phyloP scores from a whole-genome alignment of 1,284 basidiomycete genomes.

The Ceratobasidium papillatum region DNA sequence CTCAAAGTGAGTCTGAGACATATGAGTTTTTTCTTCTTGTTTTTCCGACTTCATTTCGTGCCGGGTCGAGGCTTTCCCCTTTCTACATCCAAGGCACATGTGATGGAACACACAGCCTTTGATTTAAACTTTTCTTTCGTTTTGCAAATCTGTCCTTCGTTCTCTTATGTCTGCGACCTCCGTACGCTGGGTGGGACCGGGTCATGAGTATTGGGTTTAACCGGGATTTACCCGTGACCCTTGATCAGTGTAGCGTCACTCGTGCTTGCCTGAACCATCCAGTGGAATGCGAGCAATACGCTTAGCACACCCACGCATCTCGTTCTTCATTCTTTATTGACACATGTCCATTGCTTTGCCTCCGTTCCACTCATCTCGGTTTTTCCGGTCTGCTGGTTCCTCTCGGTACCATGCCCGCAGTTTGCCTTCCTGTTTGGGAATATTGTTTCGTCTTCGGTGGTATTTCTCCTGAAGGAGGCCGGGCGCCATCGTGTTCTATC shows the following conservation, averaged over 20 bases:
- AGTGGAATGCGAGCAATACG: slow-evolving; percentile 17
- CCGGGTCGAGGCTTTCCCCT: neutral
- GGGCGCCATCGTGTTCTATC: slow-evolving; percentile 33
- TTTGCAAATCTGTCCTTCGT: slow-evolving; percentile 17
- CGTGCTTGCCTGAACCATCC: neutral
- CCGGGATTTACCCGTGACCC: slow-evolving; percentile 35
- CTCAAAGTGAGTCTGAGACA: slow-evolving; percentile 45
- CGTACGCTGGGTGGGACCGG: neutral
- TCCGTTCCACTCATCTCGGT: slow-evolving; percentile 22
- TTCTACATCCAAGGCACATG: slow-evolving; percentile 10
- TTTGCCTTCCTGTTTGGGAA: slow-evolving; percentile 31
- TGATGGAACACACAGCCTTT: slow-evolving; percentile 16
- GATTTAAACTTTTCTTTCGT: slow-evolving; percentile 34
- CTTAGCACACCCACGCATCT: slow-evolving; percentile 10
- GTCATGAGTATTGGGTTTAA: slow-evolving; percentile 32
- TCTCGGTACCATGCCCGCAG: slow-evolving; percentile 20
- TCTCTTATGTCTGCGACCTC: neutral
- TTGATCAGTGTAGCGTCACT: slow-evolving; percentile 32
- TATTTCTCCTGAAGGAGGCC: slow-evolving; percentile 27
- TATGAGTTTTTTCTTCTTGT: slow-evolving; percentile 30
- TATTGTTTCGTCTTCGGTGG: slow-evolving; percentile 23
- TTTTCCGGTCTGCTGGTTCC: slow-evolving; percentile 28
- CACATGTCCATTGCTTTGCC: slow-evolving; percentile 7
- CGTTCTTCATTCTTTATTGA: slow-evolving; percentile 11
- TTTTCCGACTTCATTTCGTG: slow-evolving; percentile 43